Base-by-base conservation (phyloP, 2,329 filamentous ascomycete genomes). In the Leptographium lundbergii region DNA sequence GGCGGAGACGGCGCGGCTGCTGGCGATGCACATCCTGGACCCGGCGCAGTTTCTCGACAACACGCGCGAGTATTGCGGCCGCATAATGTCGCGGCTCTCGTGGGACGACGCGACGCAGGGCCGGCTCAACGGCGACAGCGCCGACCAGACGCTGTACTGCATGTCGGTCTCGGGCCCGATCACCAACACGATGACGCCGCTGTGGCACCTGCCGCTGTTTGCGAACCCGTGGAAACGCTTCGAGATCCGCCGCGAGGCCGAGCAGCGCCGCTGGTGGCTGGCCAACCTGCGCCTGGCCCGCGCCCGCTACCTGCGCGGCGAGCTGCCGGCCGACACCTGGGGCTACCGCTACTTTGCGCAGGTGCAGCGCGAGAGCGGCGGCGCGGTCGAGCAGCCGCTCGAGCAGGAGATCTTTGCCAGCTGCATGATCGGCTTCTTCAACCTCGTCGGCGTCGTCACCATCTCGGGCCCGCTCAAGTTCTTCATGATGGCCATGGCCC, bases 131-230 rank as follows among this genome's bases (percentile, higher is more conserved):
- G 77, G 75, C 50, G 72, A 77, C 52, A 74, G 71, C 61, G 76
- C 77, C 57, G 74, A 76, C 67, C 65, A 66, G 58, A 79, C 75
- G 2, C 69, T 79, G 54, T 75, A 74, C 57, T 75, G 73, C 63
- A 79, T 79, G 76, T 78, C 75, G 22, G 73, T 79, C n/a, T 77
- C 75, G 5, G 77, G 77, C 1, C 75, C 76, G 17, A 69, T 79
- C 57, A 74, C 77, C 64, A 79, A 79, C 67, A 76, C 75, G 3
- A 65, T 77, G 64, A 73, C 75, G n/a, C 75, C 75, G 0, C 66
- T 79, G 3, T 79, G 76, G 76, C 62, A 72, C 45, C 64, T 78
- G 1, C 73, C 73, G 1, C 70, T 72, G 61, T 66, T 71, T 1
- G 39, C 75, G 24, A 79, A 79, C 65, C 75, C 75, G 6, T 79